Evolutionary conservation across 306 rosid species (phyloP).

Genomic region (Rosa rugosa): DNA sequence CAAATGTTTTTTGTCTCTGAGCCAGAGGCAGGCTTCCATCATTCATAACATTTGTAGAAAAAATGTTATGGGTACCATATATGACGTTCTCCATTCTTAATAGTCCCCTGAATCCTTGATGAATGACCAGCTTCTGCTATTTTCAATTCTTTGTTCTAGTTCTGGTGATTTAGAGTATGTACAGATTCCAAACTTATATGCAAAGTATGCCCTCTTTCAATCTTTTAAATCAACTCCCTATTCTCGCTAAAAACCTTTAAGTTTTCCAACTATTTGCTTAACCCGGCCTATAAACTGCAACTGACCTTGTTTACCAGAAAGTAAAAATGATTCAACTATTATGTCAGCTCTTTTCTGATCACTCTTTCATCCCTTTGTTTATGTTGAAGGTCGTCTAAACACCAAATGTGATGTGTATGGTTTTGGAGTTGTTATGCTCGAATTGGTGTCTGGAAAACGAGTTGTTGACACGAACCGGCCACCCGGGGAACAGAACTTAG

Average conservation of each 20-base stretch:
- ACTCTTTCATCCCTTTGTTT: slow-evolving; percentile 10
- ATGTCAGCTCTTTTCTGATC: slow-evolving; percentile 25
- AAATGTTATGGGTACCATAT: not conserved
- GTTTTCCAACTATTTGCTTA: not conserved
- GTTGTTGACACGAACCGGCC: slow-evolving; percentile 73
- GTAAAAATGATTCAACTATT: not conserved
- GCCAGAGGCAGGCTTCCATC: not conserved
- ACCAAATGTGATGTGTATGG: slow-evolving; percentile 86
- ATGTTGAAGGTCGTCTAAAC: slow-evolving; percentile 77
- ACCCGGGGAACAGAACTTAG: slow-evolving; percentile 64
- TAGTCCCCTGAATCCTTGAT: not conserved
- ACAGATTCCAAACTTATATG: not conserved
- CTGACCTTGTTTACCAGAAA: not conserved
- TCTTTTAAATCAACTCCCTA: not conserved
- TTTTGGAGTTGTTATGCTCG: slow-evolving; percentile 88
- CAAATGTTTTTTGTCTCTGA: not conserved
- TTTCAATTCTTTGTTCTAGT: not conserved
- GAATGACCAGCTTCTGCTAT: not conserved
- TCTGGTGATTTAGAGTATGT: not conserved
- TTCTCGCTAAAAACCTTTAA: not conserved
- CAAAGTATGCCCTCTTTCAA: not conserved
- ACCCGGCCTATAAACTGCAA: not conserved
- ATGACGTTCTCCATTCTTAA: not conserved
- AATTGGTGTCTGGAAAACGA: slow-evolving; percentile 72
- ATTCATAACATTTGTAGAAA: not conserved